Evolutionary conservation across 495 filamentous ascomycete genomes (phyloP), one percentile per base, ranked within the genome.

Genomic region (Hyaloscypha finlandica): DNA sequence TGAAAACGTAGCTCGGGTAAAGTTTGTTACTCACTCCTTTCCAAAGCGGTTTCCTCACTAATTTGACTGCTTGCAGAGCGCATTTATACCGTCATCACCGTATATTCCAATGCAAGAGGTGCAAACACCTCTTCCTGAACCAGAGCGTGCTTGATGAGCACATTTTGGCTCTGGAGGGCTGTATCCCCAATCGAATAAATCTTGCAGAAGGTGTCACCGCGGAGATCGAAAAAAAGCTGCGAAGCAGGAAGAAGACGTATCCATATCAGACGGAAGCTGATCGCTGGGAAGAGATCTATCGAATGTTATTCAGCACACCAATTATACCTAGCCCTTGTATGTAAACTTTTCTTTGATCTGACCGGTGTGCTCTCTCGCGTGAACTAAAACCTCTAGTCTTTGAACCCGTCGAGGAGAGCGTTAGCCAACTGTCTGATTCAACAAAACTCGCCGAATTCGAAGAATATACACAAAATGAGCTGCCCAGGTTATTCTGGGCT

Each of bases 261-360:
- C 58, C n/a, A 22, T 30, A 39, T 30, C 66, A 65, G 39, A 65
- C 66, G 16, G 66, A 71, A 62, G 65, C 64, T 39, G 66, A 71
- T 16, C 68, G 67, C 54, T 71, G 66, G 68, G 55, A 31, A 60
- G 37, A 68, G n/a, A 57, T 70, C 2, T 70, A 70, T 22, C 35
- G n/a, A 3, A 30, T 68, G 8, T 29, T 68, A 31, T 70, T 70
- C 52, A 65, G 52, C 31, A 62, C 39, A 29, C 65, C 63, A 20
- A 22, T 57, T 3, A 25, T 64, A n/a, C 62, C 62, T 6, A 64
- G 62, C 22, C 62, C 62, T 22, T 64, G 62, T 64, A 57, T 59
- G 62, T n/a, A 33, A 56, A 22, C 42, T 12, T 55, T 64, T 39
- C 29, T 56, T 56, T 30, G 19, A 30, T 45, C 12, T 56, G 53